Percentiles rank a stretch among this genome's conserved stretches.
Conservation (phyloP, 129 eudicot genomes). For the Saussurea involucrata region DNA sequence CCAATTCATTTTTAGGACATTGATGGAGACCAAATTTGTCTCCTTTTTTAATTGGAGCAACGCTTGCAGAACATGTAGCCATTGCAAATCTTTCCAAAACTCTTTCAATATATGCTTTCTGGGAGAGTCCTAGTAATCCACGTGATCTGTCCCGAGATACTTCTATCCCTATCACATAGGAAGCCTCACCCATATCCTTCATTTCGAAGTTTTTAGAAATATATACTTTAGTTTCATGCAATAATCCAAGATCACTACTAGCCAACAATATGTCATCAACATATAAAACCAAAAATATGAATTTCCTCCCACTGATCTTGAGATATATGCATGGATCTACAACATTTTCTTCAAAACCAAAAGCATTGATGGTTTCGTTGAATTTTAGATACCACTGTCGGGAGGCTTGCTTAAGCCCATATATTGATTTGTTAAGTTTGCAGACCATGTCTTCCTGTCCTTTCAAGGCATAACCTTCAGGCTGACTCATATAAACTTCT, state of each 20-base stretch:
- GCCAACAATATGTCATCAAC: no score
- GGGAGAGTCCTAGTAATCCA: not conserved
- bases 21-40: not conserved
- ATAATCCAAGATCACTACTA: not conserved
- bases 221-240: not conserved
- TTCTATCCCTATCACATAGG: not conserved
- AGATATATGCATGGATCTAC: not conserved
- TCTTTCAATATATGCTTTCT: not conserved
- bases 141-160: no score
- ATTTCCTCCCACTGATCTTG: not conserved
- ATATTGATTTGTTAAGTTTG: not conserved
- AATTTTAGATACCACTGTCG: not conserved
- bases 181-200: not conserved
- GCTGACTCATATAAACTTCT: not conserved
- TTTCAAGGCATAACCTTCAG: not conserved
- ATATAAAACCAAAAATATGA: not conserved
- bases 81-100: not conserved
- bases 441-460: constrained; percentile 1
- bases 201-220: no score
- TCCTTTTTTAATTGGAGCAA: not conserved
- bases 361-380: not conserved
- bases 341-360: not conserved
- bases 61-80: not conserved
- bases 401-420: constrained; percentile 2
- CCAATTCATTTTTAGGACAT: not conserved